Conservation (phyloP, 768 basidiomycete genomes). For the Cystofilobasidium capitatum region DNA sequence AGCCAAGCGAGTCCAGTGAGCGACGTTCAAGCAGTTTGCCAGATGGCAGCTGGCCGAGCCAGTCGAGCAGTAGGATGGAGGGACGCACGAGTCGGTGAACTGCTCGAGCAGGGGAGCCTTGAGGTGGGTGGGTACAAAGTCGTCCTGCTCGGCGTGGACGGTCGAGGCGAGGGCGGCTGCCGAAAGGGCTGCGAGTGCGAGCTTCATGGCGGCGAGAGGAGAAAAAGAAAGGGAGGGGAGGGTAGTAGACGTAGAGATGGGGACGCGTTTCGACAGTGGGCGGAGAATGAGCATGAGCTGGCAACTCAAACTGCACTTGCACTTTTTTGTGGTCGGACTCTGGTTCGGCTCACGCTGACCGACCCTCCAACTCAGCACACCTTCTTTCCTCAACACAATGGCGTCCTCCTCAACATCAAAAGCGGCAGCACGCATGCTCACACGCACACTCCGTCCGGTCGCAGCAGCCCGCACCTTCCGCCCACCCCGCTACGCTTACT, state of each 20-base stretch:
- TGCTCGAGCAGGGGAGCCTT: conserved; percentile 91
- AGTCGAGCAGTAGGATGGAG: not conserved
- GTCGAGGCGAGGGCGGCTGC: not conserved
- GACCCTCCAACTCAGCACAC: too few relatives aligned
- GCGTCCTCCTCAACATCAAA: too few relatives aligned
- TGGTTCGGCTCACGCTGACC: too few relatives aligned
- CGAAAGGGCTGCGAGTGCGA: not conserved
- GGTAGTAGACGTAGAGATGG: not conserved
- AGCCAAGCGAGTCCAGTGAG: not conserved
- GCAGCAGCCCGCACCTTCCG: not conserved
- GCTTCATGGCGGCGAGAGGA: not conserved
- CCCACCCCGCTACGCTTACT: not conserved
- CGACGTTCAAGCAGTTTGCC: not conserved
- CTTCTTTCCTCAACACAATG: too few relatives aligned
- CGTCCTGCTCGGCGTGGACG: not conserved
- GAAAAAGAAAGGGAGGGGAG: not conserved
- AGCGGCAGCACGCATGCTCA: too few relatives aligned
- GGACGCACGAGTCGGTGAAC: conserved; percentile 56
- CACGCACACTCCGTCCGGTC: not conserved
- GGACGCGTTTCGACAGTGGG: too few relatives aligned
- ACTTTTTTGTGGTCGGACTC: too few relatives aligned
- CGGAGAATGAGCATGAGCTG: not conserved
- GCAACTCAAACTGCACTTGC: too few relatives aligned
- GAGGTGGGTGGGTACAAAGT: conserved; percentile 37
- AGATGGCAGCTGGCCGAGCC: not conserved